phyloP scores from a whole-genome alignment of 768 basidiomycete genomes.

The Agaricus sinodeliciosus region DNA sequence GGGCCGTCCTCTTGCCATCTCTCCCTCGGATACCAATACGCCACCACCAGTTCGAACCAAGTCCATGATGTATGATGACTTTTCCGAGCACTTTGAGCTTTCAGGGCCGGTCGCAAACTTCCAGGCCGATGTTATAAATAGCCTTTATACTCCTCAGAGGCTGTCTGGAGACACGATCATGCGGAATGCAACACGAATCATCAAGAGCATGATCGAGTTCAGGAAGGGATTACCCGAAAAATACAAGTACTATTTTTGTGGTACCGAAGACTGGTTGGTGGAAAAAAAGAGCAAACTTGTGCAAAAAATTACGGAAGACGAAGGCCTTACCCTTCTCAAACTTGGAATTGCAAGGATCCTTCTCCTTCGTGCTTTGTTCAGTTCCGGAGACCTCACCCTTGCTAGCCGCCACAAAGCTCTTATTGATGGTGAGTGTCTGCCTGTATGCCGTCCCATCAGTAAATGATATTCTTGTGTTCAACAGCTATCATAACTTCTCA shows the following conservation, averaged over 20 bases:
- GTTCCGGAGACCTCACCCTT: slow-evolving; percentile 64
- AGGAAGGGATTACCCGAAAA: slow-evolving; percentile 60
- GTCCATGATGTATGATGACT: slow-evolving; percentile 30
- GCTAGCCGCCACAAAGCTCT: slow-evolving; percentile 62
- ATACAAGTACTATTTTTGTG: slow-evolving; percentile 73
- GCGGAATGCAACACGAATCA: slow-evolving; percentile 72
- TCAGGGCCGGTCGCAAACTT: slow-evolving; percentile 76
- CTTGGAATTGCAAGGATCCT: slow-evolving; percentile 77
- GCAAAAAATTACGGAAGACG: slow-evolving; percentile 69
- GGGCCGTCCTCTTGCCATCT: slow-evolving; percentile 77
- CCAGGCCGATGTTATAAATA: slow-evolving; percentile 86
- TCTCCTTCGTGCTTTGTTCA: slow-evolving; percentile 73
- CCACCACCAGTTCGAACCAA: slow-evolving; percentile 55
- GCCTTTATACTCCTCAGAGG: slow-evolving; percentile 71
- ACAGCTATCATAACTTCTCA: slow-evolving; percentile 80
- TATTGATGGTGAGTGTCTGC: slow-evolving; percentile 57
- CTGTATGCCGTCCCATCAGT: not conserved
- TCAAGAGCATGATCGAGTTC: slow-evolving; percentile 70
- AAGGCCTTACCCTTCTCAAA: slow-evolving; percentile 78
- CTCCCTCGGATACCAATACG: slow-evolving; percentile 79
- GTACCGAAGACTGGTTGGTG: slow-evolving; percentile 66
- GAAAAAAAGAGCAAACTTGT: slow-evolving; percentile 64
- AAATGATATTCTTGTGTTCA: not conserved
- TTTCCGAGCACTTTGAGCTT: slow-evolving; percentile 75
- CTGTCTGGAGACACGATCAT: slow-evolving; percentile 65